These are phyloP conservation scores for Calycina herbarum DNA, from an alignment of 2,329 filamentous ascomycete species.

Conservation along the genomic window DNA sequence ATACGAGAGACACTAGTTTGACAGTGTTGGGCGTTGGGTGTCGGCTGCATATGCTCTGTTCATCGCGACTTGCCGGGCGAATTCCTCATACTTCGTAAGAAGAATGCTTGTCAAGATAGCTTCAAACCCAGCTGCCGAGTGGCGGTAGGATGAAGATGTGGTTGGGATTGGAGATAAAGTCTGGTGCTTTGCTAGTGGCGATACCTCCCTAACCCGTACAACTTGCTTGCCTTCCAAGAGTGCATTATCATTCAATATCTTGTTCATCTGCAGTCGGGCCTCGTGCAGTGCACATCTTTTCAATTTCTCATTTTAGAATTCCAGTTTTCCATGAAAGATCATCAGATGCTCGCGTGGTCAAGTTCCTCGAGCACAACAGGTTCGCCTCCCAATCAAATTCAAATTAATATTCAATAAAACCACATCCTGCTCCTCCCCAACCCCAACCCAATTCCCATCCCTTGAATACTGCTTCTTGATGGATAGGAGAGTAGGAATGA, in stretches of 20 bases:
- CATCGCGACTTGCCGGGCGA: not conserved
- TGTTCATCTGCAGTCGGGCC: not conserved
- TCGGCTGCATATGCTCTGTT: not conserved
- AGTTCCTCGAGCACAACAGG: not conserved
- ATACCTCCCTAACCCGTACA: not conserved
- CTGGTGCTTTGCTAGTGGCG: not conserved
- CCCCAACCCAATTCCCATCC: not conserved
- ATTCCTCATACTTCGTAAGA: not conserved
- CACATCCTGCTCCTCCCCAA: not conserved
- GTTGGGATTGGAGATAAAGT: too few species aligned
- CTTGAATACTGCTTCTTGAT: not conserved
- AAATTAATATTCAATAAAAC: slow-evolving; percentile 8
- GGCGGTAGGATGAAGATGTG: not conserved
- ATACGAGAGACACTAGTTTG: not conserved
- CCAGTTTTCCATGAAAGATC: not conserved
- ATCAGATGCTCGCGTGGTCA: slow-evolving; percentile 7
- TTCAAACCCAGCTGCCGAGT: slow-evolving; percentile 6
- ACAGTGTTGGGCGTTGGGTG: not conserved
- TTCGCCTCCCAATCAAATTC: slow-evolving; percentile 8
- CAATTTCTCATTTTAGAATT: not conserved
- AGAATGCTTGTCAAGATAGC: not conserved
- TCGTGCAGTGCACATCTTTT: not conserved
- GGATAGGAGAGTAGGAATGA: not conserved
- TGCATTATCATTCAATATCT: not conserved
- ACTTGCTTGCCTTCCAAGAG: not conserved